phyloP scores from a whole-genome alignment of 2,329 filamentous ascomycete species.

The Zymoseptoria brevis region DNA sequence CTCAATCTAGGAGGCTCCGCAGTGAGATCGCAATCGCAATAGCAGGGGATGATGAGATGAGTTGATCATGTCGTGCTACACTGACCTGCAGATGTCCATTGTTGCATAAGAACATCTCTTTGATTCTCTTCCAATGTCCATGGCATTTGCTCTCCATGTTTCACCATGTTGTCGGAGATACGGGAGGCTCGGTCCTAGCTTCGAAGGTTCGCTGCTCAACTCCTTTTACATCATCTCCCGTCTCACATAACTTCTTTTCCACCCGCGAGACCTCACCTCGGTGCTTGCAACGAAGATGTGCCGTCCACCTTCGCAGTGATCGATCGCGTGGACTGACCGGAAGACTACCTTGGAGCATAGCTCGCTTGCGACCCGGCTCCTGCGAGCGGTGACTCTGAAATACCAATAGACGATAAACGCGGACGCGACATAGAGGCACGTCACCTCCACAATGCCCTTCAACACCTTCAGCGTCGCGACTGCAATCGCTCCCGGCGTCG shows the following conservation, averaged over 20 bases:
- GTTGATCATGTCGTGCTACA: background rate
- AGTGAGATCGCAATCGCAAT: background rate
- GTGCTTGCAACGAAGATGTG: background rate
- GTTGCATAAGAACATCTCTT: too few relatives aligned
- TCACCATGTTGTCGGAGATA: background rate
- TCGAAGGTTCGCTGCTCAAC: background rate
- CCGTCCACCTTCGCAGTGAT: background rate
- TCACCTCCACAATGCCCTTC: slow-evolving; percentile 46
- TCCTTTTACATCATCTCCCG: background rate
- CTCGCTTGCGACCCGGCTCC: background rate
- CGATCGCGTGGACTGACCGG: background rate
- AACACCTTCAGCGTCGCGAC: slow-evolving; percentile 75
- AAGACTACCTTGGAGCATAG: background rate
- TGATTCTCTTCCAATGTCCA: too few relatives aligned
- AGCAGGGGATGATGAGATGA: background rate
- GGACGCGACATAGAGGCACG: slow-evolving; percentile 1
- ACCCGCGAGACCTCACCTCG: background rate
- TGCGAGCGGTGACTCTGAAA: background rate
- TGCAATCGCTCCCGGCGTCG: slow-evolving; percentile 78
- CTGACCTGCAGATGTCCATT: background rate
- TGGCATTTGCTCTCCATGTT: background rate
- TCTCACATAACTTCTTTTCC: background rate
- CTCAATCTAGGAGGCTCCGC: background rate
- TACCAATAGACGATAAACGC: background rate
- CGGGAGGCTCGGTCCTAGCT: background rate